Base-by-base conservation (phyloP, 2,329 filamentous ascomycete genomes). In the Calycina marina region DNA sequence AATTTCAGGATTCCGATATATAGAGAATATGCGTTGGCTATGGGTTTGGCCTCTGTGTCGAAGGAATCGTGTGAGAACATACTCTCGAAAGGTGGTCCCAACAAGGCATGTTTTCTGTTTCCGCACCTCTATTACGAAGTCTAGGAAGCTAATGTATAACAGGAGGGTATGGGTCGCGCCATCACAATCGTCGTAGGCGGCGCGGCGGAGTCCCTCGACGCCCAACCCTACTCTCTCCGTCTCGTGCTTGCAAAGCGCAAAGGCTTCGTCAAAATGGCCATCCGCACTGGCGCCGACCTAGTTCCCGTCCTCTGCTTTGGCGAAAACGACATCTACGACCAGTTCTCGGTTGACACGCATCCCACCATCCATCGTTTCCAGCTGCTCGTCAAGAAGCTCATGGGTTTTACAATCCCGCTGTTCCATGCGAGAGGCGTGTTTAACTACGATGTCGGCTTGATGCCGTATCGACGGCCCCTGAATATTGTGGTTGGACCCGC, bases 101-200 rank as follows among this genome's bases (percentile, higher is more conserved):
- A 93, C 40, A 63, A 64, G 37, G 50, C 50, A 44, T 34, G 39
- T 39, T 27, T 6, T 22, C 13, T 29, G 5, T 8, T 8, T 13
- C n/a, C n/a, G 6, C n/a, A 4, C 14, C 17, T 13, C 6, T 17
- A 17, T 8, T 12, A 2, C 13, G 18, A 18, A 28, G 15, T 24
- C 30, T 22, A 10, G n/a, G 10, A 31, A 14, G 14, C 18, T 31
- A 12, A 29, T 12, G 15, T 13, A 17, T 12, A 10, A 61, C 32
- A 51, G 44, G 77, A 88, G 49, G 88, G 86, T 15, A 88, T 86
- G 75, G 86, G 90, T 11, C 79, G 86, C n/a, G 86, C 82, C 30
- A 92, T 96, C 36, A 94, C 90, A 2, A 93, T 98, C 45, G 90
- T 96, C 12, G 68, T 96, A 26, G 90, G 90, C 30, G 90, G 90